These are phyloP conservation scores for Oxytropis ochrocephala DNA, from an alignment of 306 rosid species.

Conservation along the genomic window DNA sequence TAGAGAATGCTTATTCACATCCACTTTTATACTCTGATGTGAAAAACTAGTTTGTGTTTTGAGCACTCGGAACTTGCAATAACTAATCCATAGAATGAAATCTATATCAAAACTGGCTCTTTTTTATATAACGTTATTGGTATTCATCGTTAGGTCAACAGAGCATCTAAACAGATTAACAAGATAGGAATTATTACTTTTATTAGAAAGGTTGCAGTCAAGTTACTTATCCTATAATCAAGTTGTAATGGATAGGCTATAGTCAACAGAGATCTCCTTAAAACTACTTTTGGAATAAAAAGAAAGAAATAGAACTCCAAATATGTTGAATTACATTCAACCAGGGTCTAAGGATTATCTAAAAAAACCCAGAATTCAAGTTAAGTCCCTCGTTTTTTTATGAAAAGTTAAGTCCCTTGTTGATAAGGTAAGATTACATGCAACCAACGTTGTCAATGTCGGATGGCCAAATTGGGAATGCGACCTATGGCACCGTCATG, in stretches of 20 bases:
- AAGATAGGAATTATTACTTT: background rate
- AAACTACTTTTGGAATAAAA: background rate
- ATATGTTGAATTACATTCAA: background rate
- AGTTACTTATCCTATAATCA: background rate
- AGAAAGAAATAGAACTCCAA: background rate
- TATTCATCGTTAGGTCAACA: background rate
- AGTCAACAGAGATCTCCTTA: background rate
- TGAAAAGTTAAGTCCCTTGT: background rate
- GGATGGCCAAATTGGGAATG: too few relatives aligned
- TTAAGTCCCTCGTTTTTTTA: background rate
- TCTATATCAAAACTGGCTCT: background rate
- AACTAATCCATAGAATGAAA: background rate
- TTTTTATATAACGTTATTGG: background rate
- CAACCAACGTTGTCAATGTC: background rate
- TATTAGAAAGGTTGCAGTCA: background rate
- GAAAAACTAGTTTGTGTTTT: background rate
- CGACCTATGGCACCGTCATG: too few relatives aligned
- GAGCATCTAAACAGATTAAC: background rate
- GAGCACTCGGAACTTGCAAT: background rate
- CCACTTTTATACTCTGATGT: constrained; percentile 8
- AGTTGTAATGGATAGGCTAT: background rate
- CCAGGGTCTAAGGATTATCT: background rate
- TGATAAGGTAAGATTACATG: background rate
- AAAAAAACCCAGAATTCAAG: background rate
- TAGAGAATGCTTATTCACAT: constrained; percentile 1